These are phyloP conservation scores for Capniomyces stellatus DNA, from an alignment of 371 early-diverging fungal species.

Conservation along the genomic window DNA sequence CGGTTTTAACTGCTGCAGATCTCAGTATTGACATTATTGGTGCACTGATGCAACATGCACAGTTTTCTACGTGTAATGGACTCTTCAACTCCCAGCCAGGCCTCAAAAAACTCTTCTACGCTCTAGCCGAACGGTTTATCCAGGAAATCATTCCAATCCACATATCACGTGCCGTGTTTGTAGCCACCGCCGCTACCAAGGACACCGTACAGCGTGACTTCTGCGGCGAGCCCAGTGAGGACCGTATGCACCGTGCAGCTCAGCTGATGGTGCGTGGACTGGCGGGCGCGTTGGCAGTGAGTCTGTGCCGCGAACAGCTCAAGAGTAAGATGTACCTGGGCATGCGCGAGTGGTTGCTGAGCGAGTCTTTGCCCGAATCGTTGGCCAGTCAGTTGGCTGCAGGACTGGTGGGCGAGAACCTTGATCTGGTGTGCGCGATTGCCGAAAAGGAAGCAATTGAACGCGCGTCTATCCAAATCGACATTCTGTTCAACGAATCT, in stretches of 20 bases:
- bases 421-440: constrained; percentile 76
- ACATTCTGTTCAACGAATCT: constrained; percentile 47
- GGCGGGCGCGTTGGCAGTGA: constrained; percentile 66
- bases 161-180: constrained; percentile 78
- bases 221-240: constrained; percentile 79
- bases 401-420: constrained; percentile 66
- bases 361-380: constrained; percentile 59
- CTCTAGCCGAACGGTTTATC: constrained; percentile 58
- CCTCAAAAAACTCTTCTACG: constrained; percentile 51
- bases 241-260: constrained; percentile 78
- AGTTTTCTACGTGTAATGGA: constrained; percentile 26
- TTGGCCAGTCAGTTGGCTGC: constrained; percentile 64
- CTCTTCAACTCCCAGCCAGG: constrained; percentile 61
- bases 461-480: constrained; percentile 72
- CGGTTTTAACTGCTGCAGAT: constrained; percentile 14
- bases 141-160: constrained; percentile 73
- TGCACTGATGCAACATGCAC: constrained; percentile 23
- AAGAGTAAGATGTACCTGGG: constrained; percentile 65
- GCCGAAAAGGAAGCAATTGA: constrained; percentile 88
- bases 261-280: constrained; percentile 82
- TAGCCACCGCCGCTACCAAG: constrained; percentile 75
- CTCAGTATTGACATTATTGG: constrained; percentile 20
- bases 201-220: constrained; percentile 89
- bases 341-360: constrained; percentile 52
- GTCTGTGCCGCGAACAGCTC: constrained; percentile 86